Conservation (phyloP, 129 eudicot genomes). For the Artemisia tridentata region DNA sequence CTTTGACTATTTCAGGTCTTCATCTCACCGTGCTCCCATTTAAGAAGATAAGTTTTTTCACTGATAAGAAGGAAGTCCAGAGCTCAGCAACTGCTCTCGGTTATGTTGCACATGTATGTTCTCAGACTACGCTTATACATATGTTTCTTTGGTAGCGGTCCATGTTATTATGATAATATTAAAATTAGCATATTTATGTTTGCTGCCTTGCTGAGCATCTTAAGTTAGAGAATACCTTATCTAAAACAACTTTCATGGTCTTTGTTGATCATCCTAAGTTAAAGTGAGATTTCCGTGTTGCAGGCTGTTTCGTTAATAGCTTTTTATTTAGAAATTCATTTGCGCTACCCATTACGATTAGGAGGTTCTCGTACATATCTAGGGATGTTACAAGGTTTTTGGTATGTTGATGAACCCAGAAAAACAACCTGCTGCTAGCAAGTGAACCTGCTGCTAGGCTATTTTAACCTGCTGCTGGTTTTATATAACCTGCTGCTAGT, state of each 20-base stretch:
- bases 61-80: conserved; percentile 94
- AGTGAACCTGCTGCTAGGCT: too few species aligned
- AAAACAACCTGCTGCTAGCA: too few species aligned
- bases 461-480: too few species aligned
- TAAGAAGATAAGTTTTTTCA: conserved; percentile 85
- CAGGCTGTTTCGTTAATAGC: conserved; percentile 90
- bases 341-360: conserved; percentile 81
- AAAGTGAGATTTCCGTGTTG: conserved; percentile 11
- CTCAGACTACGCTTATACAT: conserved; percentile 25
- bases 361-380: conserved; percentile 99
- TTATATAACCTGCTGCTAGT: too few species aligned
- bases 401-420: too few species aligned
- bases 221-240: neutral
- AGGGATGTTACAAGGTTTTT: too few species aligned
- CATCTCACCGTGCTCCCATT: conserved; percentile 79
- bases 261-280: neutral
- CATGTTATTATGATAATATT: neutral
- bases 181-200: neutral
- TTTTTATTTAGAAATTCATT: conserved; percentile 79
- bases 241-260: neutral
- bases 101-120: conserved; percentile 92
- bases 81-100: conserved; percentile 96
- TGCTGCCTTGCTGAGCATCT: neutral
- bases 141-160: neutral
- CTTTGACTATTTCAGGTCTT: conserved; percentile 80